Conservation (phyloP, 164 flowering plant genomes). For the Euptelea pleiosperma region DNA sequence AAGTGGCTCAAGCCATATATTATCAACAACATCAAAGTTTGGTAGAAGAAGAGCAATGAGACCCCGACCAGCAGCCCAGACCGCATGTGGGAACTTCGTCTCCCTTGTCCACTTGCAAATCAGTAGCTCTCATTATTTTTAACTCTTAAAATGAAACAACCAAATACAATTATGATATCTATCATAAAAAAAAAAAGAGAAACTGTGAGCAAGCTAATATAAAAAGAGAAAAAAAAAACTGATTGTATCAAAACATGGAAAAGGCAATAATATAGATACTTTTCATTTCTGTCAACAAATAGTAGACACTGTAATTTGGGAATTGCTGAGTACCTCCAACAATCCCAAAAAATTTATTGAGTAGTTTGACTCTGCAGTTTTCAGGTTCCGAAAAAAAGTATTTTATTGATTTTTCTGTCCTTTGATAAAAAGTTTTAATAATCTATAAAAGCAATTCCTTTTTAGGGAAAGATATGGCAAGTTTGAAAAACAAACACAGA, state of each 20-base stretch:
- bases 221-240: neutral
- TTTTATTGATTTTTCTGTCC: too few species aligned
- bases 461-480: too few species aligned
- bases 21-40: constrained; percentile 83
- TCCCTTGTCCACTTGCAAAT: constrained; percentile 79
- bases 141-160: neutral
- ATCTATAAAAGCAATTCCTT: too few species aligned
- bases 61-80: constrained; percentile 99
- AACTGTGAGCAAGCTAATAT: neutral
- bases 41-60: constrained; percentile 82
- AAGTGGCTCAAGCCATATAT: constrained; percentile 88
- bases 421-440: too few species aligned
- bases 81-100: constrained; percentile 89
- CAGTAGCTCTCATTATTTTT: constrained; percentile 10
- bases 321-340: too few species aligned
- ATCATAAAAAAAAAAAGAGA: neutral
- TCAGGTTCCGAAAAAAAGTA: too few species aligned
- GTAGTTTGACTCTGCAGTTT: too few species aligned
- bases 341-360: too few species aligned
- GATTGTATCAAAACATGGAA: neutral
- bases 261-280: too few species aligned
- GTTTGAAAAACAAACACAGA: too few species aligned
- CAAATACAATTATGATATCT: neutral
- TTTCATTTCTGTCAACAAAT: too few species aligned
- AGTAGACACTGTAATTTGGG: too few species aligned